These are phyloP conservation scores for Setaria viridis DNA, from an alignment of 202 grass and related monocot species.

Conservation along the genomic window DNA sequence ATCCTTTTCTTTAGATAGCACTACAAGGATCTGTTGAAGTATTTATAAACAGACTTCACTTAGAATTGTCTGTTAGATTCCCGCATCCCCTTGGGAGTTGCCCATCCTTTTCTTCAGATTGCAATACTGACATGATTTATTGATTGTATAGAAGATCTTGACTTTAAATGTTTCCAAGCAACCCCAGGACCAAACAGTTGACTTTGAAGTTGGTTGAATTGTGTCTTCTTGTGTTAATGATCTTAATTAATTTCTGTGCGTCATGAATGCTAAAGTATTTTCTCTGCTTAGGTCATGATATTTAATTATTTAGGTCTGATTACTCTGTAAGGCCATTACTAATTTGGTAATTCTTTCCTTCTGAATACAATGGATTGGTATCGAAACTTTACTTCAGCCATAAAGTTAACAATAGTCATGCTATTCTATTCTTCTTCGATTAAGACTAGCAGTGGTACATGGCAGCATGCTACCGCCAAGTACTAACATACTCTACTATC, in stretches of 20 bases:
- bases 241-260: background rate
- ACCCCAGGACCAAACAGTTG: background rate
- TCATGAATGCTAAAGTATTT: background rate
- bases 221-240: background rate
- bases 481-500: conserved; percentile 20
- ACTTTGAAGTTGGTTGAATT: background rate
- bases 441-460: background rate
- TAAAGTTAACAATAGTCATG: conserved; percentile 15
- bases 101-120: background rate
- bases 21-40: background rate
- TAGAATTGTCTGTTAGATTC: background rate
- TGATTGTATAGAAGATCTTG: background rate
- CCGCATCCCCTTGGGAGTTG: background rate
- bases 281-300: background rate
- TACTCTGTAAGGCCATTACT: background rate
- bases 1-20: too few species aligned
- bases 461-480: background rate
- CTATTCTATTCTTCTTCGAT: background rate
- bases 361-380: background rate
- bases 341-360: conserved; percentile 7
- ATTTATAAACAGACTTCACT: background rate
- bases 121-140: background rate
- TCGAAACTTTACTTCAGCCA: background rate
- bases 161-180: conserved; percentile 15
- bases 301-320: background rate